Evolutionary conservation across 1,284 basidiomycete genomes (phyloP), one percentile per base, ranked within the genome.

Genomic region (Hypsizygus ulmarius): DNA sequence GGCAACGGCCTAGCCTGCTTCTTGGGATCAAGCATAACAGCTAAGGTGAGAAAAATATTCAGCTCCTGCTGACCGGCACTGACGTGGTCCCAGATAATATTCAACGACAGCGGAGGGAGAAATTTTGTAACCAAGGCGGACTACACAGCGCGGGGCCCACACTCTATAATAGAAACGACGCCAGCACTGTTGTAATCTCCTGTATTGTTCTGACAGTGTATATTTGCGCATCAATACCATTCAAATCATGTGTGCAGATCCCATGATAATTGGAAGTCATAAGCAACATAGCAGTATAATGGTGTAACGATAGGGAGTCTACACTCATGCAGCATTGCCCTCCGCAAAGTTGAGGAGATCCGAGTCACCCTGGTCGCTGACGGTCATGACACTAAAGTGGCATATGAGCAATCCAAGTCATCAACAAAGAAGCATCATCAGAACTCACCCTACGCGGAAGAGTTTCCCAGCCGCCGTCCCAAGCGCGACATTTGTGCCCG

Each of bases 391-490:
- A 81, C 90, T 92, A 27, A 40, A 49, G 33, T 55, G 50, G 46
- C 36, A 43, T 29, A n/a, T 39, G 9, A 37, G 30, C 43, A 25
- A 49, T 33, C 15, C 44, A 14, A 41, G 27, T 27, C 9, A 43
- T 19, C 35, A 15, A 18, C 39, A 5, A 28, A 28, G 41, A 44
- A 14, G 11, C 4, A 47, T 5, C n/a, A 44, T 2, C 6, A 15
- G 33, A 42, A 80, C 88, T 51, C 59, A 93, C 89, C 96, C 96
- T 56, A 99, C 96, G 64, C 96, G 93, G 91, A 98, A 99, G 60
- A 99, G 86, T 78, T 96, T 97, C 74, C 97, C 97, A 58, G 97
- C 94, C 71, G 97, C 97, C 55, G 97, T 99, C 57, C 97, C 97
- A 59, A 99, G 88, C 52, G 96, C 92, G 64, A 95, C 93, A 72